phyloP scores from a whole-genome alignment of 257 asterid genomes.

The Dorcoceras hygrometricum region DNA sequence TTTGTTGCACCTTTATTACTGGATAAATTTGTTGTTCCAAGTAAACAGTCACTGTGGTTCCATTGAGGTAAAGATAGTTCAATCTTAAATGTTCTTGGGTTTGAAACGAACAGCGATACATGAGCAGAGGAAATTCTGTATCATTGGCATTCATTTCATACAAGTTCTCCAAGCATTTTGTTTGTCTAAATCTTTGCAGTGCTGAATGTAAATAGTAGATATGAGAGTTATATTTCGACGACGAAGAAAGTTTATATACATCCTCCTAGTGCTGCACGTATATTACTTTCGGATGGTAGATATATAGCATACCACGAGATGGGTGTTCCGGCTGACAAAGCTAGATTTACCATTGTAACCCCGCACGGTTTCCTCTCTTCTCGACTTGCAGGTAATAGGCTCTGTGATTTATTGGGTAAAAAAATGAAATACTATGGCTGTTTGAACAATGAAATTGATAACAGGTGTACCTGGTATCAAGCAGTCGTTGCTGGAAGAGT shows the following conservation, averaged over 20 bases:
- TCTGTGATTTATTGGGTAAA: not conserved
- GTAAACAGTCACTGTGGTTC: not conserved
- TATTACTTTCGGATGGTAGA: conserved; percentile 77
- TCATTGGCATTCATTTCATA: not conserved
- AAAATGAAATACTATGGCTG: not conserved
- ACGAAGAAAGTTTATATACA: conserved; percentile 54
- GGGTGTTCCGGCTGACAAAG: conserved; percentile 68
- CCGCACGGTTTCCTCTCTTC: conserved; percentile 80
- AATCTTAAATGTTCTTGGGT: not conserved
- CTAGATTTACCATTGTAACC: conserved; percentile 53
- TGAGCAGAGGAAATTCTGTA: not conserved
- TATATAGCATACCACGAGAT: conserved; percentile 64
- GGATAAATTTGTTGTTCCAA: conserved; percentile 10
- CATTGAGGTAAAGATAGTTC: no score
- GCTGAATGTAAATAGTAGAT: conserved; percentile 42
- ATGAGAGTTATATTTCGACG: conserved; percentile 30
- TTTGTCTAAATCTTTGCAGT: conserved; percentile 38
- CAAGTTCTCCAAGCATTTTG: not conserved
- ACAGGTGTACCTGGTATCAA: conserved; percentile 71
- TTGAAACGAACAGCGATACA: not conserved
- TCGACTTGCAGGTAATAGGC: conserved; percentile 60
- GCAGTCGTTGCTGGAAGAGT: conserved; percentile 58
- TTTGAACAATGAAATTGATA: conserved; percentile 20
- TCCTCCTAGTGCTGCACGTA: conserved; percentile 66
- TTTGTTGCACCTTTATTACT: not conserved